phyloP scores from a whole-genome alignment of 345 rosid species.

The Aquilaria malaccensis region DNA sequence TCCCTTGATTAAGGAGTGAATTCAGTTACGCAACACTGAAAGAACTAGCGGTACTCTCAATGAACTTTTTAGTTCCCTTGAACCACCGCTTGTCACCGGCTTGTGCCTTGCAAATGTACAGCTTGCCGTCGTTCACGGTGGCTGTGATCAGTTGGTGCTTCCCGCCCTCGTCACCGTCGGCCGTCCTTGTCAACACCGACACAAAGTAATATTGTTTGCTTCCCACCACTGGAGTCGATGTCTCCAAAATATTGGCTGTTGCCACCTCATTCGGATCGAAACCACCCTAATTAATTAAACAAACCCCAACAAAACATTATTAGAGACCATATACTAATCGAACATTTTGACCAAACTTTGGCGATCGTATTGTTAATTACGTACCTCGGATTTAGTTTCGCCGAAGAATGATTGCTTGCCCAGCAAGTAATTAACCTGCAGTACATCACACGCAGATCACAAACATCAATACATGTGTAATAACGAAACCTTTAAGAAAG shows the following conservation, averaged over 20 bases:
- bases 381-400: constrained; percentile 72
- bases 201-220: constrained; percentile 62
- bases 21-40: constrained; percentile 65
- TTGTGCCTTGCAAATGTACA: constrained; percentile 87
- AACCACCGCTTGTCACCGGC: constrained; percentile 99
- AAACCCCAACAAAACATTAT: background rate
- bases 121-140: constrained; percentile 66
- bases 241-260: constrained; percentile 75
- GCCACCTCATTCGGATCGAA: constrained; percentile 68
- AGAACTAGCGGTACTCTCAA: constrained; percentile 58
- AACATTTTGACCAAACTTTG: background rate
- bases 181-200: constrained; percentile 83
- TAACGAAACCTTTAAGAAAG: too few relatives aligned
- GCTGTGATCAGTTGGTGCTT: constrained; percentile 82
- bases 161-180: constrained; percentile 98
- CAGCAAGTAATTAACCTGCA: constrained; percentile 72
- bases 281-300: constrained; percentile 54
- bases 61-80: constrained; percentile 76
- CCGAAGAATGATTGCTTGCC: constrained; percentile 83
- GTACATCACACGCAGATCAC: background rate
- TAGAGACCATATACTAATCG: background rate
- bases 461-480: too few relatives aligned
- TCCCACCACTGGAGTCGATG: constrained; percentile 20
- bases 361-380: background rate
- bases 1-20: too few relatives aligned